phyloP scores from a whole-genome alignment of 2,329 filamentous ascomycete genomes.

The Colletotrichum liaoningense region DNA sequence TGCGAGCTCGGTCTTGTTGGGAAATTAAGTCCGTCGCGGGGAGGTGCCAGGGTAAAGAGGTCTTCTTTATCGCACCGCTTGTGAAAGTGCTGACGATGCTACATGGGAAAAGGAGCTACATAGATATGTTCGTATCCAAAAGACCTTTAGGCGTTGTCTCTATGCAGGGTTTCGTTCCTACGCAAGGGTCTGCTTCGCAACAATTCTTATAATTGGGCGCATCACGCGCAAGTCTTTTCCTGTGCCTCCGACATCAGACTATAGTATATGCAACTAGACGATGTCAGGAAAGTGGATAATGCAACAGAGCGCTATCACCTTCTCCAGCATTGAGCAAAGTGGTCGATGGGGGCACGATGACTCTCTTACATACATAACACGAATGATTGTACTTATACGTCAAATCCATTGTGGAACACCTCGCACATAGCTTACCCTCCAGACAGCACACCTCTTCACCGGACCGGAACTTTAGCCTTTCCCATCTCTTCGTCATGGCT shows the following conservation, averaged over 20 bases:
- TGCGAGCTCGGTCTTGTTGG: neutral
- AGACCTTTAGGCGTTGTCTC: neutral
- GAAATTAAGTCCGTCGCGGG: neutral
- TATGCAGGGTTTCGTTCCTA: too few species aligned
- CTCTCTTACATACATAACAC: neutral
- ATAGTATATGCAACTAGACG: neutral
- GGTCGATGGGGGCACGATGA: neutral
- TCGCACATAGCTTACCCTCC: neutral
- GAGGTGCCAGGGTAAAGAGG: neutral
- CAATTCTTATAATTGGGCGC: neutral
- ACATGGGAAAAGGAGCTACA: neutral
- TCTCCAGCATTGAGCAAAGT: neutral
- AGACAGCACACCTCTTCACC: neutral
- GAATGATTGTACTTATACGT: neutral
- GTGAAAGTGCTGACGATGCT: neutral
- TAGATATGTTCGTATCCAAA: neutral
- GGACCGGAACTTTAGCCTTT: too few species aligned
- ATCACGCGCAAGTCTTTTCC: neutral
- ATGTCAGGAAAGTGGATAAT: neutral
- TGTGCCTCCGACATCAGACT: neutral
- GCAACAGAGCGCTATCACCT: neutral
- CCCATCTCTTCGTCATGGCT: constrained; percentile 50
- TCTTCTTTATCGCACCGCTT: too few species aligned
- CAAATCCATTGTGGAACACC: neutral
- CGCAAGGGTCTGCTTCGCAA: neutral